Evolutionary conservation across 441 rosid species (phyloP).

Genomic region (Mallotus japonicus): DNA sequence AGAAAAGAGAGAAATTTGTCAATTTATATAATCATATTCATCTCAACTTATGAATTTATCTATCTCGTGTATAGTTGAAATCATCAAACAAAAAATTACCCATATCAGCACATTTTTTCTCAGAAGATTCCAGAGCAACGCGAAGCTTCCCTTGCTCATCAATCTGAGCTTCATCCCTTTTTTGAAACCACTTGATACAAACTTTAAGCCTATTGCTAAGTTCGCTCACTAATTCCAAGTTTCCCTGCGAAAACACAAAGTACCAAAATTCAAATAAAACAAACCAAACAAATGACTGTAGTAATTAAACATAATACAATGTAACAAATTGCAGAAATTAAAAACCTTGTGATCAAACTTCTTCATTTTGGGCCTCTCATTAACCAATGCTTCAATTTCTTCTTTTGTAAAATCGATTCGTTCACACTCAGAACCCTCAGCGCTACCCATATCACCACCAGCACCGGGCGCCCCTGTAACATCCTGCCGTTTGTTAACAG

Average conservation of each 20-base stretch:
- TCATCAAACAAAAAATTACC: constrained; percentile 37
- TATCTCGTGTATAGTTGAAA: no score
- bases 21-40: not conserved
- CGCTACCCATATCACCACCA: constrained; percentile 38
- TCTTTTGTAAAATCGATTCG: constrained; percentile 64
- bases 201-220: constrained; percentile 64
- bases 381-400: constrained; percentile 70
- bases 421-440: constrained; percentile 44
- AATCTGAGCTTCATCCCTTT: constrained; percentile 54
- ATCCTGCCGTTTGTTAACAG: constrained; percentile 52
- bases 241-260: constrained; percentile 43
- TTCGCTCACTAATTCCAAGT: constrained; percentile 57
- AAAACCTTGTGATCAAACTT: constrained; percentile 82
- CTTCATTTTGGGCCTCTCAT: constrained; percentile 64
- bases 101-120: constrained; percentile 51
- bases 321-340: not conserved
- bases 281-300: no score
- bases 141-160: constrained; percentile 60
- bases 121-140: constrained; percentile 53
- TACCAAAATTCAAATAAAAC: not conserved
- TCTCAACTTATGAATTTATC: not conserved
- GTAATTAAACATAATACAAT: not conserved
- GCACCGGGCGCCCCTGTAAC: constrained; percentile 17
- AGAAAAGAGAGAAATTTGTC: not conserved
- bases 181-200: constrained; percentile 79